These are phyloP conservation scores for Phytophthora agathidicida DNA, from an alignment of 352 stramenopile genomes.

Conservation along the genomic window DNA sequence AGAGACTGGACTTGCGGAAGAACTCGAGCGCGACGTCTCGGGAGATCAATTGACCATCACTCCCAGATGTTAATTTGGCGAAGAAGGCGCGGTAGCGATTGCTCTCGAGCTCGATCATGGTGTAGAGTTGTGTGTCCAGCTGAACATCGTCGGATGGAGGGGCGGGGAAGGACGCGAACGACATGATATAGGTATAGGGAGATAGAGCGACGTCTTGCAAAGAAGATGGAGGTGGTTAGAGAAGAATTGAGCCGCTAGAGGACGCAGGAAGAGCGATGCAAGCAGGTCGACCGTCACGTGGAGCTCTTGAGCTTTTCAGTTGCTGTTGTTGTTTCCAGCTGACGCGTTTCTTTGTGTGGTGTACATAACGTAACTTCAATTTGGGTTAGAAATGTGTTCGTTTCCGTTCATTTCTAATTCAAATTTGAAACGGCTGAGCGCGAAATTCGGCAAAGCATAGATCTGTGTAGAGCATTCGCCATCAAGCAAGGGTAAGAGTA, in stretches of 20 bases:
- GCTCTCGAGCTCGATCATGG: conserved; percentile 69
- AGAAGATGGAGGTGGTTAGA: not conserved
- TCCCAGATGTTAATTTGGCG: conserved; percentile 38
- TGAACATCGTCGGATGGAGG: conserved; percentile 13
- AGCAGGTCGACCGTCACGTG: not conserved
- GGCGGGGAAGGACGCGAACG: conserved; percentile 11
- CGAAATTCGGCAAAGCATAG: too few relatives aligned
- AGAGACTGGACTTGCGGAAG: conserved; percentile 63
- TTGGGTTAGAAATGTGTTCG: conserved; percentile 6
- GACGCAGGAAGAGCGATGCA: conserved; percentile 2
- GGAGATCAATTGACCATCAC: conserved; percentile 20
- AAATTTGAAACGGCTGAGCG: too few relatives aligned
- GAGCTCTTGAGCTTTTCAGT: not conserved
- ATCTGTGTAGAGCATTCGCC: too few relatives aligned
- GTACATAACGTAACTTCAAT: conserved; percentile 1
- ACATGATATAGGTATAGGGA: conserved; percentile 9
- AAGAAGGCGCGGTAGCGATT: conserved; percentile 70
- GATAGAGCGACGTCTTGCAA: not conserved
- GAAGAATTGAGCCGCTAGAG: not conserved
- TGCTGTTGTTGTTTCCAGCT: too few relatives aligned
- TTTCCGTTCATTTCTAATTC: too few relatives aligned
- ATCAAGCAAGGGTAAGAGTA: too few relatives aligned
- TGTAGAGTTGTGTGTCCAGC: conserved; percentile 51
- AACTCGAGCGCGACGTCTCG: conserved; percentile 50
- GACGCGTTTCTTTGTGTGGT: not conserved